phyloP scores from a whole-genome alignment of 495 filamentous ascomycete genomes.

The Terfezia claveryi region DNA sequence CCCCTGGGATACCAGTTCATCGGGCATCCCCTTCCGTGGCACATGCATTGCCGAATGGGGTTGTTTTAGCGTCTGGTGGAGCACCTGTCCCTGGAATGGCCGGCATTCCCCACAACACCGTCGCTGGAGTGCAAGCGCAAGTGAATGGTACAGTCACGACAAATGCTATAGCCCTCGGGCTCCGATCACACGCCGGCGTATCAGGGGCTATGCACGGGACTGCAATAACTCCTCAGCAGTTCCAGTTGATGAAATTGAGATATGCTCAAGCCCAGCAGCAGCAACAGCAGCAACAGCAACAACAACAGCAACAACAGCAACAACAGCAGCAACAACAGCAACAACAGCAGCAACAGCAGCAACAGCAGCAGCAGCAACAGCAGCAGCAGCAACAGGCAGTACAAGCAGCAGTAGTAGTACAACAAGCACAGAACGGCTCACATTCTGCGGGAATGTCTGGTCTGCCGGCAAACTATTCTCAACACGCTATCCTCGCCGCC shows the following conservation, averaged over 20 bases:
- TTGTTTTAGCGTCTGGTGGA: background rate
- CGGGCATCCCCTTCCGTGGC: background rate
- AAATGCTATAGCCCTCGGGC: background rate
- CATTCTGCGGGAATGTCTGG: constrained; percentile 3
- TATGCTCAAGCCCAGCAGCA: background rate
- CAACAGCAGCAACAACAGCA: constrained; percentile 9
- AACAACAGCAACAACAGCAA: constrained; percentile 7
- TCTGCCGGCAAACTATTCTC: constrained; percentile 12
- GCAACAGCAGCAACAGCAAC: constrained; percentile 7
- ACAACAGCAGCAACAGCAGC: constrained; percentile 6
- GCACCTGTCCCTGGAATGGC: background rate
- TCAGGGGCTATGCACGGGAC: background rate
- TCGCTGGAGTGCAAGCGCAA: constrained; percentile 1
- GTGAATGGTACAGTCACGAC: background rate
- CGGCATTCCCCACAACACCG: background rate
- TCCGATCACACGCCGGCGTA: background rate
- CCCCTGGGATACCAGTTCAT: background rate
- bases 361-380: constrained; percentile 8
- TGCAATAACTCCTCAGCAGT: constrained; percentile 8
- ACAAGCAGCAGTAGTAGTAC: background rate
- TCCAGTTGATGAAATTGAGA: background rate
- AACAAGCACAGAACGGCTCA: background rate
- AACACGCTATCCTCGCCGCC: constrained; percentile 7
- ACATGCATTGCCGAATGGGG: background rate
- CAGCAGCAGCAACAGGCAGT: constrained; percentile 4